Percentiles rank a stretch among this genome's conserved stretches.
Conservation (phyloP, 2,329 filamentous ascomycete genomes). For the Diaporthe nobilis region DNA sequence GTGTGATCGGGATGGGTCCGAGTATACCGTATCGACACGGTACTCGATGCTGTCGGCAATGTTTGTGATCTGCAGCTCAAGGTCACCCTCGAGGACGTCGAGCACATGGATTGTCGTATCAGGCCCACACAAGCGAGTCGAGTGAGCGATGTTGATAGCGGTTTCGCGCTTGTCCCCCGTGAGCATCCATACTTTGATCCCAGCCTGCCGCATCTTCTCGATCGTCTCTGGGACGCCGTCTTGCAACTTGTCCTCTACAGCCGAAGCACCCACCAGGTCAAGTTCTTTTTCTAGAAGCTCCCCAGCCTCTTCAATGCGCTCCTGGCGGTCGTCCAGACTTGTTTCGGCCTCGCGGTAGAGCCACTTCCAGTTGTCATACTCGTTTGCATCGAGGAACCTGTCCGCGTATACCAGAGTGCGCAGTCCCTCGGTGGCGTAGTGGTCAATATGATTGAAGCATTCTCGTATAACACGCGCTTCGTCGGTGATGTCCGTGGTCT, state of each 20-base stretch:
- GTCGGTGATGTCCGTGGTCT: conserved; percentile 61
- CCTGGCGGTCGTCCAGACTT: conserved; percentile 81
- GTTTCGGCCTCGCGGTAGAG: conserved; percentile 83
- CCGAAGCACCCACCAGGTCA: conserved; percentile 85
- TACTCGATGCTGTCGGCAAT: conserved; percentile 74
- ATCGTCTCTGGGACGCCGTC: conserved; percentile 89
- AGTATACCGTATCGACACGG: conserved; percentile 46
- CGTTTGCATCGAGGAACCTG: conserved; percentile 79
- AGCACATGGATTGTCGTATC: conserved; percentile 84
- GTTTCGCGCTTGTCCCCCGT: conserved; percentile 91
- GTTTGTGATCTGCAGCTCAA: conserved; percentile 75
- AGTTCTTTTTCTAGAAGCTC: conserved; percentile 84
- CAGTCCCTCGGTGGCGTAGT: conserved; percentile 88
- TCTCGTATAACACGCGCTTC: conserved; percentile 79
- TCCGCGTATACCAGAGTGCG: conserved; percentile 86
- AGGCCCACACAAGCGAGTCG: conserved; percentile 76
- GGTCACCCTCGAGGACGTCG: conserved; percentile 73
- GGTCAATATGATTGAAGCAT: conserved; percentile 89
- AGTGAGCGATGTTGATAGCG: conserved; percentile 89
- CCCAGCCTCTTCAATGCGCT: conserved; percentile 82
- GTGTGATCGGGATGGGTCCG: conserved; percentile 61
- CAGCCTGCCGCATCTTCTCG: conserved; percentile 84
- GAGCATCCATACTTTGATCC: conserved; percentile 94
- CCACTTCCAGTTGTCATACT: conserved; percentile 83
- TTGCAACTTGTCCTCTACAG: conserved; percentile 91